Evolutionary conservation across 805 yeast species (phyloP).

Genomic region (Kodamaea restingae): DNA sequence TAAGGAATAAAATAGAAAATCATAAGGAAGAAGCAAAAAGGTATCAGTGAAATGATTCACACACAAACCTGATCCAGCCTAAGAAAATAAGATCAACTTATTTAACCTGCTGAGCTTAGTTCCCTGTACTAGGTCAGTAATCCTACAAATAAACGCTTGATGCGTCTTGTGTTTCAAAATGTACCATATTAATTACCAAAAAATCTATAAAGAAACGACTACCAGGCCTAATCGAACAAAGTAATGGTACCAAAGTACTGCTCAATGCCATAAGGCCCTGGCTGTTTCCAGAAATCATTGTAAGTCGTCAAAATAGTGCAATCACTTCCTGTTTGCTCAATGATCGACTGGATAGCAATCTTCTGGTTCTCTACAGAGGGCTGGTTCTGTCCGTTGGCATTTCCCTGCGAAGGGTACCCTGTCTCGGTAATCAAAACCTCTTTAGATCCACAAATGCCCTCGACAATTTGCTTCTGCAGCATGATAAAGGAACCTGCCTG

Average conservation of each 20-base stretch:
- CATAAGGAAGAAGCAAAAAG: too few species aligned
- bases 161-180: too few species aligned
- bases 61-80: too few species aligned
- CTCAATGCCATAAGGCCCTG: conserved; percentile 83
- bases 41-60: too few species aligned
- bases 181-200: background rate
- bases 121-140: too few species aligned
- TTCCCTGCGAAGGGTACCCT: conserved; percentile 81
- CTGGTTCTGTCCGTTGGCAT: conserved; percentile 64
- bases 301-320: conserved; percentile 74
- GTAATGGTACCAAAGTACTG: conserved; percentile 74
- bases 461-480: conserved; percentile 56
- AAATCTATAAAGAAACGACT: background rate
- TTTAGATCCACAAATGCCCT: conserved; percentile 52
- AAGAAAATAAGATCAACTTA: too few species aligned
- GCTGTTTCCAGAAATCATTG: conserved; percentile 81
- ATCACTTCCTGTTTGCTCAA: conserved; percentile 54
- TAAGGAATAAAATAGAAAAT: background rate
- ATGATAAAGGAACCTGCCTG: conserved; percentile 68
- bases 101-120: too few species aligned
- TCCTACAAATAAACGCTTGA: too few species aligned
- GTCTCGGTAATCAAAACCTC: conserved; percentile 73
- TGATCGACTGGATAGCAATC: conserved; percentile 61
- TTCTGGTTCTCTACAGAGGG: conserved; percentile 70
- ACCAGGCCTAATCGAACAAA: conserved; percentile 22